Base-by-base conservation (phyloP, 202 grass and related monocot genomes). In the Brachypodium distachyon region DNA sequence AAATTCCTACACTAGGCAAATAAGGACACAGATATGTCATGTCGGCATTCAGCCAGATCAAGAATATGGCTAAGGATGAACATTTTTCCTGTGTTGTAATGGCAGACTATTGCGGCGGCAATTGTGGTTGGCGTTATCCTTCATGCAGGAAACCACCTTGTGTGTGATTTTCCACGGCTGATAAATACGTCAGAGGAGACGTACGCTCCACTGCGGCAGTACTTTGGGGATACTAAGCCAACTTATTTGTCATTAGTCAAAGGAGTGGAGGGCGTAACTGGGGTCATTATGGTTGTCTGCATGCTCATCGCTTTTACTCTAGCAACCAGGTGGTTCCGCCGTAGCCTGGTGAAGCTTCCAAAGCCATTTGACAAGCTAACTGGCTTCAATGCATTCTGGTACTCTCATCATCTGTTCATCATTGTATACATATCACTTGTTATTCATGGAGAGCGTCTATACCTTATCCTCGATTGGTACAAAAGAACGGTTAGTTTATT, bases 331-430 rank as follows among this genome's bases (percentile, higher is more conserved):
- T 94, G 96, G 84, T 99, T 99, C 74, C 87, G 96, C 42, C 90
- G 90, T 81, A 99, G 87, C 82, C 73, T 94, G 28, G 91, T 96
- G n/a, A 94, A 90, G 74, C 86, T 99, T 67, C 96, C 92, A 17
- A 92, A 86, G 67, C 96, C 96, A 47, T 86, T 99, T 75, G 90
- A 99, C 75, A 94, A 87, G 76, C 34, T 99, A 65, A 95, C 96
- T 50, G 96, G 96, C 23, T 99, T 99, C 83, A 99, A 99, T 74
- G 96, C 96, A 36, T 99, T 95, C 84, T 99, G 96, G 96, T 99
- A 99, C 70, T 99, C 96, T 14, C 96, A 99, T 85, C 96, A 99
- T 86, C 74, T 95, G 76, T 88, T 95, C 34, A 80, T 87, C 63
- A 82, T 95, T 74, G 91, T 98, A 73, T 98, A 98, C 79, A 83